These are phyloP conservation scores for Xylaria multiplex DNA, from an alignment of 2,329 filamentous ascomycete genomes.

Conservation along the genomic window DNA sequence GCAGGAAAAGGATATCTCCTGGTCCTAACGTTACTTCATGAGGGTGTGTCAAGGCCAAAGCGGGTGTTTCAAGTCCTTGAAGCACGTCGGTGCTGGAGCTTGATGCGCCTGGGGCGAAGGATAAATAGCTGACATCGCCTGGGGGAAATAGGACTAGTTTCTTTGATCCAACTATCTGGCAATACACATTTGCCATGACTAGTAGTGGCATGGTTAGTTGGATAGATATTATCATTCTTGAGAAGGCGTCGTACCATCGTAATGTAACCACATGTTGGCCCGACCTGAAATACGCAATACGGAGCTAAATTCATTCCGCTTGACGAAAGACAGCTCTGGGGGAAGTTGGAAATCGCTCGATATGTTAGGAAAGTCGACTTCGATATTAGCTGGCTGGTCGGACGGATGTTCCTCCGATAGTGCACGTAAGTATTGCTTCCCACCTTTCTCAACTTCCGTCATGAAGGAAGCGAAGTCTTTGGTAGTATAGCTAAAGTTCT, in stretches of 20 bases:
- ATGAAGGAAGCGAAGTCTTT: conserved; percentile 75
- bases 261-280: conserved; percentile 90
- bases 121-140: conserved; percentile 73
- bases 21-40: conserved; percentile 72
- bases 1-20: conserved; percentile 83
- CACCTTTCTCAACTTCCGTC: conserved; percentile 65
- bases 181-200: conserved; percentile 88
- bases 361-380: conserved; percentile 76
- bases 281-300: conserved; percentile 81
- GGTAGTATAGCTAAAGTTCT: conserved; percentile 83
- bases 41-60: conserved; percentile 65
- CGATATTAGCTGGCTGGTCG: conserved; percentile 74
- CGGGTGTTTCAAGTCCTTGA: conserved; percentile 54
- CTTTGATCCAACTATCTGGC: conserved; percentile 80
- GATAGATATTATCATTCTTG: not conserved
- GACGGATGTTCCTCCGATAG: conserved; percentile 75
- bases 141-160: conserved; percentile 82
- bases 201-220: conserved; percentile 3
- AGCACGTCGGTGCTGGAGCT: conserved; percentile 83
- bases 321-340: conserved; percentile 65
- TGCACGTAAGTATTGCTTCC: conserved; percentile 79
- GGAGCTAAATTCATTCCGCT: conserved; percentile 77
- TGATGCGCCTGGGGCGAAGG: conserved; percentile 79
- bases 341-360: conserved; percentile 77
- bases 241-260: conserved; percentile 68